Conservation (phyloP, 768 basidiomycete genomes). For the Podaxis sp. region DNA sequence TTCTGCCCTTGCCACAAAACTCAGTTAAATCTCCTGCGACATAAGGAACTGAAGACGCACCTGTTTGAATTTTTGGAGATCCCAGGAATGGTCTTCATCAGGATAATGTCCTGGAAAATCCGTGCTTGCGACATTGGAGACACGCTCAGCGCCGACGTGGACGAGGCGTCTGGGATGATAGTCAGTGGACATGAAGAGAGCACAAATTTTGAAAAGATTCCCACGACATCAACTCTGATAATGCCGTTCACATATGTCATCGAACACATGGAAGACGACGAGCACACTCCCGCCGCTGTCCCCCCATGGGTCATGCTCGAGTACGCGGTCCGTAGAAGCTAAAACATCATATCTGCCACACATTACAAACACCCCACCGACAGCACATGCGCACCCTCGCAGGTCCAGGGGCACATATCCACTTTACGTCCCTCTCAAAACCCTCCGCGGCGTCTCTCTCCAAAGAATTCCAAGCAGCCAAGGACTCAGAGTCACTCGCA, state of each 20-base stretch:
- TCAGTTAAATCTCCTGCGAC: conserved; percentile 10
- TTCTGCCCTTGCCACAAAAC: conserved; percentile 51
- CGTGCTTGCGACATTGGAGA: conserved; percentile 81
- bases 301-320: conserved; percentile 94
- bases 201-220: neutral
- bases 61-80: conserved; percentile 69
- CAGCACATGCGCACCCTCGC: conserved; percentile 83
- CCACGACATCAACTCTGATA: conserved; percentile 13
- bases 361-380: neutral
- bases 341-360: neutral
- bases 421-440: conserved; percentile 87
- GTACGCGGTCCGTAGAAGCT: conserved; percentile 60
- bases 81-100: conserved; percentile 84
- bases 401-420: conserved; percentile 59
- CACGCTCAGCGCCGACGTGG: conserved; percentile 65
- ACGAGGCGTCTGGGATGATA: conserved; percentile 54
- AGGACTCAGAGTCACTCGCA: conserved; percentile 25
- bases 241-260: conserved; percentile 57
- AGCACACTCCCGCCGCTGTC: conserved; percentile 63
- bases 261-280: conserved; percentile 96
- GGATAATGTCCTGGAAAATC: conserved; percentile 92
- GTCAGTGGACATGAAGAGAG: conserved; percentile 10
- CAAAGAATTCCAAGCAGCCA: conserved; percentile 15
- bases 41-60: conserved; percentile 41
- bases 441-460: conserved; percentile 59